phyloP scores from a whole-genome alignment of 2,329 filamentous ascomycete species.

The Calonectria montana region DNA sequence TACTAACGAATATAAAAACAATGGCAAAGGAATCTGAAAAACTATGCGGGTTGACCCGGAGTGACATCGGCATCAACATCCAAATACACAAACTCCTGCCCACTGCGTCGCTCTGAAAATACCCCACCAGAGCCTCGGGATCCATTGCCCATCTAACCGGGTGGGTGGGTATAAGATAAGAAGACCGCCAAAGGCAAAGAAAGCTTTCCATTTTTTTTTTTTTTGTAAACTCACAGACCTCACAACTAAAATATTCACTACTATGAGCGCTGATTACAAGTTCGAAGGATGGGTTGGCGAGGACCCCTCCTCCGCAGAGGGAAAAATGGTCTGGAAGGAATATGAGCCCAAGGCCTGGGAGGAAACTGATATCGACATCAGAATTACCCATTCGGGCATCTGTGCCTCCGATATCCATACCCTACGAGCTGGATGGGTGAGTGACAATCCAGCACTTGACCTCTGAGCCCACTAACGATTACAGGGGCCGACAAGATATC shows the following conservation, averaged over 20 bases:
- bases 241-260: background rate
- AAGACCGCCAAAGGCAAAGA: background rate
- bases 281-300: conserved; percentile 48
- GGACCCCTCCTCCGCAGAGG: conserved; percentile 53
- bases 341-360: conserved; percentile 74
- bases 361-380: conserved; percentile 74
- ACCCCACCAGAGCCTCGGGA: background rate
- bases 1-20: too few species aligned
- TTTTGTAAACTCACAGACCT: background rate
- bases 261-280: background rate
- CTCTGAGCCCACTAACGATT: background rate
- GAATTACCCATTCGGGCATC: conserved; percentile 73
- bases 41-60: background rate
- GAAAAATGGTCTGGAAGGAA: conserved; percentile 65
- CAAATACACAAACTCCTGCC: background rate
- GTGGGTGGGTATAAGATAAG: background rate
- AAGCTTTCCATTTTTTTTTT: background rate
- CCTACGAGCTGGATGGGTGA: conserved; percentile 64
- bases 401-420: conserved; percentile 73
- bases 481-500: background rate
- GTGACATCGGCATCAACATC: background rate
- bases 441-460: conserved; percentile 6
- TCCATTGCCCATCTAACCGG: background rate
- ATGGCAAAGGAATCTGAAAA: background rate
- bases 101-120: background rate